A percentile compares a stretch with the other conserved stretches of the same genome.
Conservation (phyloP, 768 basidiomycete genomes). For the Suillus clintonianus region DNA sequence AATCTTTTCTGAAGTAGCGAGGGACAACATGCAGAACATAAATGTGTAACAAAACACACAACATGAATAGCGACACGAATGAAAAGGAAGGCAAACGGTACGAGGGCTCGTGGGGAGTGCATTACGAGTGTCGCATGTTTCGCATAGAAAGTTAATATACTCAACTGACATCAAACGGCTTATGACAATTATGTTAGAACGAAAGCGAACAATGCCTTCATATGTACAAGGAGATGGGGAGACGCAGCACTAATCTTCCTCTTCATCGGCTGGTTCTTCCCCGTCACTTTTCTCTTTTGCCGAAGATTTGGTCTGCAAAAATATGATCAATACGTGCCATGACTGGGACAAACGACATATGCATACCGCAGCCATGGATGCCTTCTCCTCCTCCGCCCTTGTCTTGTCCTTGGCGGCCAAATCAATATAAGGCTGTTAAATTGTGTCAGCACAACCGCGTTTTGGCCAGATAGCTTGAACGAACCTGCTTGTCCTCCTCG, state of each 20-base stretch:
- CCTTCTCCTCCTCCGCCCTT: slow-evolving; percentile 83
- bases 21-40: slow-evolving; percentile 29
- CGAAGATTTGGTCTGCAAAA: slow-evolving; percentile 28
- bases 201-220: slow-evolving; percentile 15
- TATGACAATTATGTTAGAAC: slow-evolving; percentile 22
- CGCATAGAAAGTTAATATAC: slow-evolving; percentile 23
- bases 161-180: slow-evolving; percentile 10
- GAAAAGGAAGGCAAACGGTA: slow-evolving; percentile 14
- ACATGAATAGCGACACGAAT: slow-evolving; percentile 27
- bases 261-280: slow-evolving; percentile 38
- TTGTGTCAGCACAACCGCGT: slow-evolving; percentile 8
- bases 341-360: neutral
- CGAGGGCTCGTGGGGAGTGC: slow-evolving; percentile 8
- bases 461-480: slow-evolving; percentile 12
- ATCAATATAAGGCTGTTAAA: slow-evolving; percentile 78
- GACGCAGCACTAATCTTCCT: slow-evolving; percentile 39
- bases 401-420: slow-evolving; percentile 86
- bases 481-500: slow-evolving; percentile 88
- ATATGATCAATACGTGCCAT: neutral
- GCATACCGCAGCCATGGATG: slow-evolving; percentile 41
- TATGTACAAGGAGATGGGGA: slow-evolving; percentile 12
- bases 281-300: slow-evolving; percentile 40
- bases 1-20: slow-evolving; percentile 30
- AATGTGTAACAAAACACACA: slow-evolving; percentile 13
- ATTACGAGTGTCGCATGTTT: slow-evolving; percentile 28